These are phyloP conservation scores for Neurospora sp. DNA, from an alignment of 495 filamentous ascomycete species.

Conservation along the genomic window DNA sequence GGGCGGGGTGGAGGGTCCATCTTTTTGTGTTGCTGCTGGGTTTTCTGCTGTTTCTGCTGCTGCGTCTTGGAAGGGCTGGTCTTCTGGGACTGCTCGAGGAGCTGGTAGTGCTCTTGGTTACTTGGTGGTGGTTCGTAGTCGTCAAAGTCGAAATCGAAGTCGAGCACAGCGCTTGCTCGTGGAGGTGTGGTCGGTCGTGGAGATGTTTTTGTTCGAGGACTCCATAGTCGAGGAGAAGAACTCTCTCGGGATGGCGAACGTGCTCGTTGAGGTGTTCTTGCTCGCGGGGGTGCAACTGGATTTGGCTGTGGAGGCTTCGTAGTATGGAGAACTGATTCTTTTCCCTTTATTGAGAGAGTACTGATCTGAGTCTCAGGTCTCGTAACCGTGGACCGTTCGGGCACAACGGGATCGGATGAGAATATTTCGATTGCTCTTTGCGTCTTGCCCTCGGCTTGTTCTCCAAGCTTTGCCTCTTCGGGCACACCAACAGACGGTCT, in stretches of 20 bases:
- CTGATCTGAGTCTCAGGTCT: background rate
- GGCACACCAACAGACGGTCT: background rate
- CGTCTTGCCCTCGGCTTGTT: background rate
- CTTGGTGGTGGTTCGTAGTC: conserved; percentile 24
- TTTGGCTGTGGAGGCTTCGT: background rate
- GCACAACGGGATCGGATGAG: background rate
- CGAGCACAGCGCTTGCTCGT: background rate
- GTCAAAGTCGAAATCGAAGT: background rate
- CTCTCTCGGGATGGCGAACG: background rate
- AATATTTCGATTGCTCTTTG: background rate
- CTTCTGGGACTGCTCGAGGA: conserved; percentile 12
- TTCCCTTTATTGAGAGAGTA: background rate
- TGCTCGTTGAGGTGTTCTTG: background rate
- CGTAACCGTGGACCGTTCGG: background rate
- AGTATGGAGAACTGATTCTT: background rate
- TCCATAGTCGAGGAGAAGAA: rapidly evolving
- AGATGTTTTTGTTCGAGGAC: background rate
- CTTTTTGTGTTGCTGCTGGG: conserved; percentile 12
- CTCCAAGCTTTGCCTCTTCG: background rate
- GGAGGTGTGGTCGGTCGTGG: background rate
- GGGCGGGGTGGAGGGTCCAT: conserved; percentile 28
- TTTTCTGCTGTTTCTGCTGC: background rate
- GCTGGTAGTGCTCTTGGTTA: conserved; percentile 21
- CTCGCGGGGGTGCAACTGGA: background rate
- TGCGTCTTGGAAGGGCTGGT: conserved; percentile 1